These are phyloP conservation scores for Rhizopus arrhizus DNA, from an alignment of 371 early-diverging fungal species.

Conservation along the genomic window DNA sequence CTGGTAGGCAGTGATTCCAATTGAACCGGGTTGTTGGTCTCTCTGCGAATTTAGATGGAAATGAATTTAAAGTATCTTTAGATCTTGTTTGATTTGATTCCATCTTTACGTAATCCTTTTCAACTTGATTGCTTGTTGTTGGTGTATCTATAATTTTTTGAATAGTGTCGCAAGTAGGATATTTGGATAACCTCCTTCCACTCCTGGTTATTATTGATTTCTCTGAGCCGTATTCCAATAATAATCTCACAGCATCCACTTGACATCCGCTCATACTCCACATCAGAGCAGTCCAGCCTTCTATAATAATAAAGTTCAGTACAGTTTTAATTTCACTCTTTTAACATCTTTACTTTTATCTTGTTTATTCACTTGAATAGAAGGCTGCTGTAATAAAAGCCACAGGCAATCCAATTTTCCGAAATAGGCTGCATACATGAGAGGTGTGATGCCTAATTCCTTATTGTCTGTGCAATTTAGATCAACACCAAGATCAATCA, in stretches of 20 bases:
- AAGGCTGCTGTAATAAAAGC: constrained; percentile 17
- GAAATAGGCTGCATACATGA: constrained; percentile 34
- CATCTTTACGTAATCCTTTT: no score
- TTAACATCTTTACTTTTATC: constrained; percentile 26
- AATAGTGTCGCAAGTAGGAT: constrained; percentile 49
- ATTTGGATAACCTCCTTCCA: constrained; percentile 74
- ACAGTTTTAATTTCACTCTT: constrained; percentile 2
- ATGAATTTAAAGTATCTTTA: no score
- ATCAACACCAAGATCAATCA: constrained; percentile 12
- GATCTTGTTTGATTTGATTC: no score
- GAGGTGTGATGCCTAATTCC: constrained; percentile 11
- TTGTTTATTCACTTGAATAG: constrained; percentile 18
- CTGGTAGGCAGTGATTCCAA: constrained; percentile 74
- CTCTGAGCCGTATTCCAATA: constrained; percentile 75
- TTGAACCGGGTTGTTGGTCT: constrained; percentile 49
- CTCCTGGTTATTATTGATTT: constrained; percentile 52
- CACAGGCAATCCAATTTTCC: constrained; percentile 20
- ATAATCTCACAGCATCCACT: constrained; percentile 58
- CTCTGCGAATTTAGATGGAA: constrained; percentile 22
- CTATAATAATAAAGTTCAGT: constrained; percentile 33
- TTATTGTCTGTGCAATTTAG: constrained; percentile 13
- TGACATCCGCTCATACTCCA: constrained; percentile 88
- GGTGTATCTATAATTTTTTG: constrained; percentile 12
- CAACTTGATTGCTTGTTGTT: no score
- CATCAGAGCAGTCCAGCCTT: constrained; percentile 92